A percentile compares a stretch with the other conserved stretches of the same genome.
Conservation (phyloP, 1,139 yeast species). For the Suhomyces coccinellae region DNA sequence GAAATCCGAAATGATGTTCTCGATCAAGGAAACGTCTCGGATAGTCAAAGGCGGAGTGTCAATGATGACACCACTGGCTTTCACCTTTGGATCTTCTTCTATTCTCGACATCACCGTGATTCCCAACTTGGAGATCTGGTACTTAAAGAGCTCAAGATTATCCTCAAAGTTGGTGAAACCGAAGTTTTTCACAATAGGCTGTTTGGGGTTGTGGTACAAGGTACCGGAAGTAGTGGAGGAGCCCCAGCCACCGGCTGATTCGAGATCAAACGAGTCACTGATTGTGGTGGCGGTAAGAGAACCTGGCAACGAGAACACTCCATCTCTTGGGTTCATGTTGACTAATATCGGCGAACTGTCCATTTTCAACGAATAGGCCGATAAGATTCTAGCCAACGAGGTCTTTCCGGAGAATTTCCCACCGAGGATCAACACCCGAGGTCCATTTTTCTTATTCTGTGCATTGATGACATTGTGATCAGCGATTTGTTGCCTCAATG, state of each 20-base stretch:
- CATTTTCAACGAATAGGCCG: slow-evolving; percentile 76
- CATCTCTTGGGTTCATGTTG: slow-evolving; percentile 81
- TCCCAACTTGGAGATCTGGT: slow-evolving; percentile 58
- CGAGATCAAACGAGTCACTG: slow-evolving; percentile 78
- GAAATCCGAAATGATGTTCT: slow-evolving; percentile 62
- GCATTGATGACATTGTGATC: slow-evolving; percentile 27
- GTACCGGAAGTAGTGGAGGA: slow-evolving; percentile 87
- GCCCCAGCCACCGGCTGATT: slow-evolving; percentile 74
- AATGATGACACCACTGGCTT: slow-evolving; percentile 64
- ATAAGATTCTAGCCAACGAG: slow-evolving; percentile 63
- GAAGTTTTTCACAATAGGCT: slow-evolving; percentile 78
- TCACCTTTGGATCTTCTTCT: slow-evolving; percentile 52
- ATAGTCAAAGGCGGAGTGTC: slow-evolving; percentile 74
- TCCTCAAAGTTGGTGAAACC: slow-evolving; percentile 66
- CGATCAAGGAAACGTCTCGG: slow-evolving; percentile 54
- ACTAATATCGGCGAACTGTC: slow-evolving; percentile 65
- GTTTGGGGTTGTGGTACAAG: slow-evolving; percentile 76
- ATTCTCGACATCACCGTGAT: slow-evolving; percentile 58
- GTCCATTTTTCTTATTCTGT: slow-evolving; percentile 39
- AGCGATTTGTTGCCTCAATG: slow-evolving; percentile 44
- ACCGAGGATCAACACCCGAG: slow-evolving; percentile 76
- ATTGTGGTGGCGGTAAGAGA: slow-evolving; percentile 82
- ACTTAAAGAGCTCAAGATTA: slow-evolving; percentile 62
- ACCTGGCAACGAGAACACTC: slow-evolving; percentile 82
- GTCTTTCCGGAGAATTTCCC: slow-evolving; percentile 77